Base-by-base conservation (phyloP, 2,329 filamentous ascomycete genomes). In the Monilinia vaccinii-corymbosi region DNA sequence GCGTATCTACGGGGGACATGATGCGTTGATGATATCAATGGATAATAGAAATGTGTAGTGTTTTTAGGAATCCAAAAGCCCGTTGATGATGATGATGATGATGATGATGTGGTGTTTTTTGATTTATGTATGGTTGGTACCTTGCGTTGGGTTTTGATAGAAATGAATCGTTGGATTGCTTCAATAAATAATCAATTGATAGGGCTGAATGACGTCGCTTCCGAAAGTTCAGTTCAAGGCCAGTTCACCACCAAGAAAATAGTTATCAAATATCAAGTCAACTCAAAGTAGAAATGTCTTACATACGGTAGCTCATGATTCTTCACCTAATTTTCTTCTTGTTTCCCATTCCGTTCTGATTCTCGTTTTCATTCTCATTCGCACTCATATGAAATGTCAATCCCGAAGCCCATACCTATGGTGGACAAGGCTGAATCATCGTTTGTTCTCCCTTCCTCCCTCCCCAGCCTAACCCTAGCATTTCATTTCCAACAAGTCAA, bases 371-470 rank as follows among this genome's bases (percentile, higher is more conserved):
- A 36, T 14, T 4, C 34, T 14, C 34, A 14, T 14, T 23, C 13
- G 11, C 31, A 49, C 11, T 49, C 31, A 42, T 25, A 7, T 42
- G 40, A 59, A 28, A 59, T 59, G 57, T 53, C 57, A 32, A 52
- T 59, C n/a, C 57, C 57, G 21, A 40, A 45, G 2, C 57, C 57
- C 21, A 53, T 21, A 44, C 51, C 38, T 14, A 4, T 45, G 10
- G 38, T 40, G 46, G 50, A 53, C 36, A 70, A 63, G 62, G 66
- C 72, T 64, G 73, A 75, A 65, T 75, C 75, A 49, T 76, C 75
- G 75, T 77, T 71, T 62, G 75, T 67, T 58, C 67, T 58, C 58
- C 56, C 21, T 53, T 56, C 64, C 16, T 50, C 28, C 51, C 48
- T 32, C 23, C 51, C 46, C 34, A 58, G 32, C 49, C 49, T 45